Evolutionary conservation across 345 rosid genomes (phyloP).

Genomic region (Lepidium africanum): DNA sequence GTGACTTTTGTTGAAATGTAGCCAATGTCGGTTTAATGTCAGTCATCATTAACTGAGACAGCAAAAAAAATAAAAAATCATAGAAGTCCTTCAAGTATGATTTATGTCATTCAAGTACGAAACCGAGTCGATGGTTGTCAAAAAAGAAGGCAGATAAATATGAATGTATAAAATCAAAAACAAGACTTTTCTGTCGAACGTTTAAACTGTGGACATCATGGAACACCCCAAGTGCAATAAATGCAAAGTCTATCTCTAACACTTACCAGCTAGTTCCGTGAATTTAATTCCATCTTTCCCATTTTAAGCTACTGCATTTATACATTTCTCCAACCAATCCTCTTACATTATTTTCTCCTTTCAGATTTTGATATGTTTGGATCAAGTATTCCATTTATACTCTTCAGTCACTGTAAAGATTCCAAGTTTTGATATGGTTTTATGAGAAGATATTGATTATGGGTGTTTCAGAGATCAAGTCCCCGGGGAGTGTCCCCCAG

Average conservation of each 20-base stretch:
- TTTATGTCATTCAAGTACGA: conserved; percentile 7
- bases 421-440: not conserved
- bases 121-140: not conserved
- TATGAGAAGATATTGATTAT: conserved; percentile 17
- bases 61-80: not conserved
- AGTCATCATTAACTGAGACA: conserved; percentile 14
- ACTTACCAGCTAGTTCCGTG: conserved; percentile 27
- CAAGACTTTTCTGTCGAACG: not conserved
- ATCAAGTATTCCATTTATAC: not conserved
- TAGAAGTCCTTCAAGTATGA: not conserved
- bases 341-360: conserved; percentile 15
- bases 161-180: not conserved
- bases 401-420: not conserved
- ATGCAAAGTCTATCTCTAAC: conserved; percentile 23
- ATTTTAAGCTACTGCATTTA: conserved; percentile 23
- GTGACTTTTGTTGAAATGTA: not conserved
- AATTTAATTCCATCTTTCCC: conserved; percentile 22
- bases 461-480: conserved; percentile 57
- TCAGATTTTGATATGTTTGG: not conserved
- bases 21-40: conserved; percentile 8
- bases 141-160: not conserved
- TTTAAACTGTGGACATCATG: conserved; percentile 8
- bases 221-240: conserved; percentile 26
- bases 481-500: conserved; percentile 33
- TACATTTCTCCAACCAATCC: conserved; percentile 26